Evolutionary conservation across 768 basidiomycete genomes (phyloP).

Genomic region (Krasilnikovozyma curviuscula): DNA sequence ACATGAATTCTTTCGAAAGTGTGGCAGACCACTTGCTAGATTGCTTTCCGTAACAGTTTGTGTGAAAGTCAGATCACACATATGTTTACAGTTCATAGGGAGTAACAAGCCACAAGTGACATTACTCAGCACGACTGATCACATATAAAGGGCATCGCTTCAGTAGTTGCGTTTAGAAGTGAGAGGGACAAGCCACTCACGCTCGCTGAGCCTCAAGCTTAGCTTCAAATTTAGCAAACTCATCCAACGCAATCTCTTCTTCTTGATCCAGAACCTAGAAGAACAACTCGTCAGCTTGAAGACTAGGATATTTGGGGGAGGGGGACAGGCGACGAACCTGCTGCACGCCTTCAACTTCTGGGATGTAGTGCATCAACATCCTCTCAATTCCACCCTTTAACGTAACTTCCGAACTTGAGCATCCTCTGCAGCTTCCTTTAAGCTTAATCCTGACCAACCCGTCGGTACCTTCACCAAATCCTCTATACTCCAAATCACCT

Average conservation of each 20-base stretch:
- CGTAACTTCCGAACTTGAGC: constrained; percentile 81
- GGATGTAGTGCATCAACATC: constrained; percentile 98
- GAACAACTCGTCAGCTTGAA: neutral
- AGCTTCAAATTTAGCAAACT: constrained; percentile 73
- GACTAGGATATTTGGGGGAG: neutral
- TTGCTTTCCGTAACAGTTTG: too few relatives aligned
- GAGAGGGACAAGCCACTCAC: too few relatives aligned
- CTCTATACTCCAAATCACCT: constrained; percentile 89
- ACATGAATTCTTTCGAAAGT: too few relatives aligned
- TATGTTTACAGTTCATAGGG: too few relatives aligned
- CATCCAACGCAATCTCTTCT: constrained; percentile 64
- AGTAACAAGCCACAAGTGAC: too few relatives aligned
- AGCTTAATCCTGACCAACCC: constrained; percentile 71
- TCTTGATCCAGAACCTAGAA: constrained; percentile 69
- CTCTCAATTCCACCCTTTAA: constrained; percentile 91
- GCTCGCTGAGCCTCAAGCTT: constrained; percentile 36
- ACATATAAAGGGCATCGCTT: too few relatives aligned
- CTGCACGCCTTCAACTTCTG: constrained; percentile 30
- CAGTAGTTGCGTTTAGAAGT: too few relatives aligned
- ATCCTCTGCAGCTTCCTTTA: constrained; percentile 94
- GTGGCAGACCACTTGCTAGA: too few relatives aligned
- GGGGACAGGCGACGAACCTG: constrained; percentile 20
- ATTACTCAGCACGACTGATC: too few relatives aligned
- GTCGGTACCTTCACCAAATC: constrained; percentile 48
- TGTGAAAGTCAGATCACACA: too few relatives aligned